A percentile compares a stretch with the other conserved stretches of the same genome.
These are phyloP conservation scores for Cupressus sempervirens DNA, from an alignment of 75 land plant genomes.

Conservation along the genomic window DNA sequence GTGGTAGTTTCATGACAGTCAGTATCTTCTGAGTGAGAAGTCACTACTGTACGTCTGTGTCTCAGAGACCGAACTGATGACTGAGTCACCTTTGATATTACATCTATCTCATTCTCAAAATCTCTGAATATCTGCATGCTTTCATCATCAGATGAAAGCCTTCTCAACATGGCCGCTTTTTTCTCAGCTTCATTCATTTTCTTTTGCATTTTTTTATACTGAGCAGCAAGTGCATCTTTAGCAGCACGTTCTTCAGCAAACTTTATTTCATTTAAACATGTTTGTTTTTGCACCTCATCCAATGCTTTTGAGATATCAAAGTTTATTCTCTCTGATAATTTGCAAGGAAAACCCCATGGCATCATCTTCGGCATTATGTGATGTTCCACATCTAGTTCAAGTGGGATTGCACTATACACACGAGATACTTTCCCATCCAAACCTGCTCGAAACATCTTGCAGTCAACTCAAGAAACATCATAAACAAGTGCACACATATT, in stretches of 20 bases:
- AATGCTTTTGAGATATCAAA: constrained; percentile 34
- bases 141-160: constrained; percentile 15
- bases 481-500: neutral
- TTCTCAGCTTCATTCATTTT: constrained; percentile 20
- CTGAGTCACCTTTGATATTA: neutral
- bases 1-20: neutral
- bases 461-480: neutral
- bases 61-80: constrained; percentile 6
- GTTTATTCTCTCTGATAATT: constrained; percentile 47
- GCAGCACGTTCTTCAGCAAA: constrained; percentile 10
- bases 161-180: constrained; percentile 39
- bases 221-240: neutral
- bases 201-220: neutral
- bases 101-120: neutral
- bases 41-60: constrained; percentile 22
- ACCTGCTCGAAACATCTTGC: neutral
- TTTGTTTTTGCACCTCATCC: neutral
- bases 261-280: constrained; percentile 4
- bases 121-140: constrained; percentile 3
- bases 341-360: constrained; percentile 55
- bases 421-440: constrained; percentile 25
- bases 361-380: constrained; percentile 42
- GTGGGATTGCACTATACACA: constrained; percentile 19
- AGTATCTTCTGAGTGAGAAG: constrained; percentile 53
- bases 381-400: constrained; percentile 64